Conservation (phyloP, 2,329 filamentous ascomycete species). For the Cryphonectria radicalis region DNA sequence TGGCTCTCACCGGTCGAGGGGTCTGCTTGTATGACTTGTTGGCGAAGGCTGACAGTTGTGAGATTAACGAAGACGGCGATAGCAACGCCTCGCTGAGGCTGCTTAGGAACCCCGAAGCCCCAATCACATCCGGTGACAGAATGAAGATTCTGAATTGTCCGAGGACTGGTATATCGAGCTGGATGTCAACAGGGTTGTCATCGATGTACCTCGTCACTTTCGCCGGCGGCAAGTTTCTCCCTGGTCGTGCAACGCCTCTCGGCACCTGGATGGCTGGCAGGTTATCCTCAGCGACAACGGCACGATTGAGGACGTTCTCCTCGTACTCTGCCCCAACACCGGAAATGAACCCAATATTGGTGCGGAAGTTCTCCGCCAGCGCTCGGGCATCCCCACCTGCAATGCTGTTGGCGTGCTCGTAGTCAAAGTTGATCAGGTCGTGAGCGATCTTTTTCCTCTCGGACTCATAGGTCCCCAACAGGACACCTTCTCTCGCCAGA, state of each 20-base stretch:
- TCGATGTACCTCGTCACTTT: slow-evolving; percentile 57
- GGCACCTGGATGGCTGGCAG: slow-evolving; percentile 12
- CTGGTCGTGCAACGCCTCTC: slow-evolving; percentile 33
- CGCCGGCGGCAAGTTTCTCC: slow-evolving; percentile 48
- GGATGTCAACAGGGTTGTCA: slow-evolving; percentile 57
- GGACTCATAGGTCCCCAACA: slow-evolving; percentile 65
- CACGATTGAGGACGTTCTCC: slow-evolving; percentile 16
- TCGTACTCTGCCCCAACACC: slow-evolving; percentile 64
- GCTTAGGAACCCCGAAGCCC: slow-evolving; percentile 19
- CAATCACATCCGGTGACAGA: slow-evolving; percentile 37
- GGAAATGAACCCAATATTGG: slow-evolving; percentile 74
- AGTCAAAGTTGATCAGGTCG: slow-evolving; percentile 64
- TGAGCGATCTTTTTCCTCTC: slow-evolving; percentile 66
- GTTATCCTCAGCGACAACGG: slow-evolving; percentile 7
- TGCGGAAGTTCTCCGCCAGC: slow-evolving; percentile 70
- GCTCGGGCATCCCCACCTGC: slow-evolving; percentile 65
- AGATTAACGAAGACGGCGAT: slow-evolving; percentile 57
- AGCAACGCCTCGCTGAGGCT: slow-evolving; percentile 54
- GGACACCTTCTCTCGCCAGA: slow-evolving; percentile 52
- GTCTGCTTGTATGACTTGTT: slow-evolving; percentile 64
- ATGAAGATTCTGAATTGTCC: slow-evolving; percentile 59
- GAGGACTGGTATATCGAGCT: slow-evolving; percentile 57
- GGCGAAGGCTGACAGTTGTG: slow-evolving; percentile 61
- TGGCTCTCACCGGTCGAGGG: slow-evolving; percentile 58
- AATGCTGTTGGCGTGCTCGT: slow-evolving; percentile 61